A percentile compares a stretch with the other conserved stretches of the same genome.
Conservation (phyloP, 108 stramenopile genomes). For the Stephanodiscus minutulus region DNA sequence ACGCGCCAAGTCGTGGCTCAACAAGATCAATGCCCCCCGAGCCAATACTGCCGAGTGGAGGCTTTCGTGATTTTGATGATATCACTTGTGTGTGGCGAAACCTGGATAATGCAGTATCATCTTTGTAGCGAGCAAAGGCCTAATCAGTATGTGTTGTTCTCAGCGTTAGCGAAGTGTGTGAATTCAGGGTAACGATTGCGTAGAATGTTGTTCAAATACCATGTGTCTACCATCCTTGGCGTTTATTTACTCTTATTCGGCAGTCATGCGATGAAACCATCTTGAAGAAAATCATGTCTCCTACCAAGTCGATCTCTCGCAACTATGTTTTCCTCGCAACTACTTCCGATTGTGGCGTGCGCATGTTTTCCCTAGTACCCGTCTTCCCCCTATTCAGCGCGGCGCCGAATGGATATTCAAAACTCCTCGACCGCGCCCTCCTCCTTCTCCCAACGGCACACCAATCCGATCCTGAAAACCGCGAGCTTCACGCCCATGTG, state of each 20-base stretch:
- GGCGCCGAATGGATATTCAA: slow-evolving; percentile 1
- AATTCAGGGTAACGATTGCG: too few relatives aligned
- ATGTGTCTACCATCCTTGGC: too few relatives aligned
- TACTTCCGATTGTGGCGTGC: background rate
- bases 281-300: too few relatives aligned
- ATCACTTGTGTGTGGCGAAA: background rate
- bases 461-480: slow-evolving; percentile 76
- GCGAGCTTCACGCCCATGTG: slow-evolving; percentile 87
- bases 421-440: slow-evolving; percentile 65
- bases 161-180: too few relatives aligned
- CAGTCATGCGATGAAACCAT: too few relatives aligned
- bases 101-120: background rate
- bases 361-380: background rate
- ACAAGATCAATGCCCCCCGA: background rate
- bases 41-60: too few relatives aligned
- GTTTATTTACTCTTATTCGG: too few relatives aligned
- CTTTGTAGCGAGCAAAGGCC: too few relatives aligned
- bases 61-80: background rate
- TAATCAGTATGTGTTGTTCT: too few relatives aligned
- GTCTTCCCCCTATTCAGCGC: background rate
- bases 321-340: too few relatives aligned
- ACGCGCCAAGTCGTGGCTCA: background rate
- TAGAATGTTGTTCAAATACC: too few relatives aligned
- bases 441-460: slow-evolving; percentile 74
- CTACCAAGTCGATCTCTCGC: too few relatives aligned